A percentile compares a stretch with the other conserved stretches of the same genome.
phyloP scores from a whole-genome alignment of 2,329 filamentous ascomycete genomes.

The Aspergillus melleus region DNA sequence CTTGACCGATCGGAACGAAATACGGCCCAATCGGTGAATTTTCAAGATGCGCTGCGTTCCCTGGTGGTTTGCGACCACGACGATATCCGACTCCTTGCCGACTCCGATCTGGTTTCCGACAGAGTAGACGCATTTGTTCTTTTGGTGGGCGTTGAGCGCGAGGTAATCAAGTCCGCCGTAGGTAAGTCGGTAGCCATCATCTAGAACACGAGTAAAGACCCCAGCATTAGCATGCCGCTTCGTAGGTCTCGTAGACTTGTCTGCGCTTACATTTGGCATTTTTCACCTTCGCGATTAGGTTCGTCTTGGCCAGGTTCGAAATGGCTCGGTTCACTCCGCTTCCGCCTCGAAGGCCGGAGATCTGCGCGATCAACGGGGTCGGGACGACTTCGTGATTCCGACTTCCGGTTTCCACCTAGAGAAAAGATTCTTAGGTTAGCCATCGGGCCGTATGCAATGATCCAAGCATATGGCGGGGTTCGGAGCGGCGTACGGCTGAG shows the following conservation, averaged over 20 bases:
- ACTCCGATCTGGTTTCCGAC: slow-evolving; percentile 94
- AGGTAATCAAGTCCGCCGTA: slow-evolving; percentile 98
- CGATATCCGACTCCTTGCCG: slow-evolving; percentile 96
- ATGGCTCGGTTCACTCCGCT: slow-evolving; percentile 83
- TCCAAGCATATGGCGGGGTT: slow-evolving; percentile 21
- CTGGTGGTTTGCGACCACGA: slow-evolving; percentile 79
- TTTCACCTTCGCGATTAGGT: slow-evolving; percentile 87
- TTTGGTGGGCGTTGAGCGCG: slow-evolving; percentile 86
- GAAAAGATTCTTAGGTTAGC: slow-evolving; percentile 25
- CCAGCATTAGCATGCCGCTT: background rate
- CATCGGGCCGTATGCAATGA: slow-evolving; percentile 18
- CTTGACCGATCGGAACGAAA: slow-evolving; percentile 96
- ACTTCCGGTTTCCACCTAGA: slow-evolving; percentile 85
- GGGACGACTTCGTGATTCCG: slow-evolving; percentile 98
- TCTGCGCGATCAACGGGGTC: slow-evolving; percentile 79
- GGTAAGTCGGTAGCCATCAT: slow-evolving; percentile 94
- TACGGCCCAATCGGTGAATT: slow-evolving; percentile 91
- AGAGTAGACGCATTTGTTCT: slow-evolving; percentile 78
- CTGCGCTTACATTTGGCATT: slow-evolving; percentile 74
- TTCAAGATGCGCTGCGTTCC: slow-evolving; percentile 83
- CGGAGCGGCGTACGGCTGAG: slow-evolving; percentile 67
- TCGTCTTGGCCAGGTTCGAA: slow-evolving; percentile 85
- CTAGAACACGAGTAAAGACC: slow-evolving; percentile 29
- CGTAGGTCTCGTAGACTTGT: background rate
- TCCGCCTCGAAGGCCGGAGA: slow-evolving; percentile 75